Evolutionary conservation across 371 early-diverging fungal genomes (phyloP), one percentile per base, ranked within the genome.

Genomic region (Mucor plumbeus): DNA sequence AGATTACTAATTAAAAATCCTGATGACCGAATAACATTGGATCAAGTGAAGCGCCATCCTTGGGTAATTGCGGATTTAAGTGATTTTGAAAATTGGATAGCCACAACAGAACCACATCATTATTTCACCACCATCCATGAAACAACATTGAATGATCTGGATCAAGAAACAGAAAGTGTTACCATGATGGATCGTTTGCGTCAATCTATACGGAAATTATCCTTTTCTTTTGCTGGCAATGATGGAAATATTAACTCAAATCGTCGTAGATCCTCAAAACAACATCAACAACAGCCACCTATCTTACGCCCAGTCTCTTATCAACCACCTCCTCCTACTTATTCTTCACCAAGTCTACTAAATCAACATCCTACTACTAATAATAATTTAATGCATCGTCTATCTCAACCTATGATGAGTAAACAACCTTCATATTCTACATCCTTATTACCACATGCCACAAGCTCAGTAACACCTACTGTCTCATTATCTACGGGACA

Each of bases 1-100:
- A 68, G 85, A 26, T 68, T 97, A 26, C 75, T 98, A 26, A 92
- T 92, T 63, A 97, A 97, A 78, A 91, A 96, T 73, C 96, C 95
- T 21, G 73, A 79, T 50, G 88, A 87, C 40, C 88, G 99, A 9
- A 91, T 95, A 9, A 92, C 91, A 7, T 79, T 97, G 38, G 90
- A 90, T 40, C 88, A 95, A 73, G 91, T 95, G 44, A 96, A 93
- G 86, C 70, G 72, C 36, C 97, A 97, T 77, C 92, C 94, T 26
- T 98, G 97, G 97, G 92, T 95, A 0, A 86, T 87, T 10, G 83
- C 80, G 31, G 96, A 91, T 69, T 63, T 96, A 53, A 71, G 71
- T 6, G 85, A 88, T 48, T 88, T 90, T 15, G 75, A 71, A 10
- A 71, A 36, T 8, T 82, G 83, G 83, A 69, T 72, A 56, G 72